A percentile compares a stretch with the other conserved stretches of the same genome.
Evolutionary conservation across 2,329 filamentous ascomycete species (phyloP).

Genomic region (Cyanodermella asteris): DNA sequence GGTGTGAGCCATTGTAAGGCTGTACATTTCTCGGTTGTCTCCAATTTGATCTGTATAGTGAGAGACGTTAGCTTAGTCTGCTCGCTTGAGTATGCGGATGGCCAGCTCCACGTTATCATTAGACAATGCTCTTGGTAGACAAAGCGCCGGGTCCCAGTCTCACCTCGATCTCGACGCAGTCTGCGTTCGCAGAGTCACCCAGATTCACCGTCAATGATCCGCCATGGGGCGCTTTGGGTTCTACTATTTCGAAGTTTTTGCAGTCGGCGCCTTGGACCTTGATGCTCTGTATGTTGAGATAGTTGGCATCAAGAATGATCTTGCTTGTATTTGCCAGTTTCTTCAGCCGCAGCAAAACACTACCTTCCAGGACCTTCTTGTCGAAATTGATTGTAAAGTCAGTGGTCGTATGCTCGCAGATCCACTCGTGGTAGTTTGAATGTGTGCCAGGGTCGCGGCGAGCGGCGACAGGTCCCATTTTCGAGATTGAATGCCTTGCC

Average conservation of each 20-base stretch:
- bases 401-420: conserved; percentile 62
- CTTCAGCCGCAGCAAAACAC: conserved; percentile 54
- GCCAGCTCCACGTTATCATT: too few relatives aligned
- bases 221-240: conserved; percentile 49
- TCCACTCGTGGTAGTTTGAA: conserved; percentile 77
- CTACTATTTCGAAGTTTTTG: conserved; percentile 41
- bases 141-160: conserved; percentile 29
- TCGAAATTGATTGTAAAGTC: conserved; percentile 71
- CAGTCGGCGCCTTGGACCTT: conserved; percentile 51
- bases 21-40: conserved; percentile 73
- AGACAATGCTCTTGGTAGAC: conserved; percentile 17
- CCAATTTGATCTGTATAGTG: conserved; percentile 37
- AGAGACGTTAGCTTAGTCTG: conserved; percentile 1
- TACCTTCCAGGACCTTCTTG: conserved; percentile 52
- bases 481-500: conserved; percentile 17
- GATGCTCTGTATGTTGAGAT: conserved; percentile 51
- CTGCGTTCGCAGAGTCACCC: conserved; percentile 23
- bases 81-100: conserved; percentile 1
- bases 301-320: conserved; percentile 75
- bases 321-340: conserved; percentile 56
- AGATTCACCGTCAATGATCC: conserved; percentile 26
- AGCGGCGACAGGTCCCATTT: conserved; percentile 18
- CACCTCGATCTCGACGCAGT: conserved; percentile 26
- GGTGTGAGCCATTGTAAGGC: conserved; percentile 90
- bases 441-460: conserved; percentile 70